phyloP scores from a whole-genome alignment of 1,284 basidiomycete genomes.

The Puccinia triticina region DNA sequence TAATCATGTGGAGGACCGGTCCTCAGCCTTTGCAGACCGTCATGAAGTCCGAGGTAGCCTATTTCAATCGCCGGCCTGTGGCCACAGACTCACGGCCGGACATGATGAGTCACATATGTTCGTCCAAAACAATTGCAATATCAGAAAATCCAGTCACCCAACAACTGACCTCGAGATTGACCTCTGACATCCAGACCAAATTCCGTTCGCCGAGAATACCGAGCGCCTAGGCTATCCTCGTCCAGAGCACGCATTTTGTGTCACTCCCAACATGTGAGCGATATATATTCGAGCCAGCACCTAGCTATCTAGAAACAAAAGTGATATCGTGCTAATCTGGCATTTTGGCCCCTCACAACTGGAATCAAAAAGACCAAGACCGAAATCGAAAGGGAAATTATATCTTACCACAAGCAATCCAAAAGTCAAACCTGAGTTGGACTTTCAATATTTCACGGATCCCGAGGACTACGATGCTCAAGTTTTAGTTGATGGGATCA shows the following conservation, averaged over 20 bases:
- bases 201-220: conserved; percentile 59
- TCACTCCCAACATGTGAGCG: conserved; percentile 60
- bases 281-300: not conserved
- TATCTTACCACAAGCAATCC: conserved; percentile 63
- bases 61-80: conserved; percentile 55
- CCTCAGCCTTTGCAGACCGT: conserved; percentile 60
- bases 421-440: conserved; percentile 62
- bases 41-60: conserved; percentile 60
- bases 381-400: conserved; percentile 60
- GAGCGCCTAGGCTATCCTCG: conserved; percentile 59
- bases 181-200: conserved; percentile 55
- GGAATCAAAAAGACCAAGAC: conserved; percentile 58
- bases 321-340: no score
- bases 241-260: conserved; percentile 61
- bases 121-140: not conserved
- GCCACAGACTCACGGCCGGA: conserved; percentile 56
- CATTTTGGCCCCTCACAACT: not conserved
- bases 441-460: conserved; percentile 65
- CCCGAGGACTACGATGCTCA: conserved; percentile 63
- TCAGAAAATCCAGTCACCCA: conserved; percentile 52
- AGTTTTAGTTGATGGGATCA: conserved; percentile 65
- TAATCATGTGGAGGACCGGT: conserved; percentile 58
- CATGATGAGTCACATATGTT: conserved; percentile 59
- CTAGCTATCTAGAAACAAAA: not conserved
- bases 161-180: not conserved